Percentiles rank a stretch among this genome's conserved stretches.
Conservation (phyloP, 2,329 filamentous ascomycete species). For the Domatiomyces globalis region DNA sequence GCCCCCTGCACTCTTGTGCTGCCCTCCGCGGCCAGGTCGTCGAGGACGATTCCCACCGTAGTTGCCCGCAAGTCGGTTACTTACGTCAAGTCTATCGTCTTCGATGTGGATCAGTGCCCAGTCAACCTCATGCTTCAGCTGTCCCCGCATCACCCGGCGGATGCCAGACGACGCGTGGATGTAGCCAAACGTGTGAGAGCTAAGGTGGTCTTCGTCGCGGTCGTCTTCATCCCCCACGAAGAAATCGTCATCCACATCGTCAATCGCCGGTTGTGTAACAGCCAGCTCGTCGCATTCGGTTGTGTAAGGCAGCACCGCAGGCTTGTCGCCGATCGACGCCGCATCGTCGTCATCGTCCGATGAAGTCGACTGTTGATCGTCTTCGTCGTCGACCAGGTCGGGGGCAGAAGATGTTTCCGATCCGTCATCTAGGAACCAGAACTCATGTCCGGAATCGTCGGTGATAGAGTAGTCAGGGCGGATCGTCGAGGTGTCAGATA, state of each 20-base stretch:
- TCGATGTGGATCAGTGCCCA: constrained; percentile 83
- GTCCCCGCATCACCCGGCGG: constrained; percentile 55
- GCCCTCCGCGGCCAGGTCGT: background rate
- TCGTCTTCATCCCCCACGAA: constrained; percentile 61
- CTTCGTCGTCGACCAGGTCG: constrained; percentile 39
- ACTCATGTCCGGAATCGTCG: constrained; percentile 28
- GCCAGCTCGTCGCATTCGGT: constrained; percentile 67
- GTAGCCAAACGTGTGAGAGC: constrained; percentile 66
- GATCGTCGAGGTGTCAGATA: constrained; percentile 16
- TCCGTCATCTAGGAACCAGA: constrained; percentile 32
- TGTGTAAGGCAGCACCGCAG: constrained; percentile 25
- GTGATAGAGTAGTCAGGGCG: constrained; percentile 23
- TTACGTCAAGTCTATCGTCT: constrained; percentile 52
- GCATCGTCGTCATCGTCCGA: constrained; percentile 32
- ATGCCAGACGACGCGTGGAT: constrained; percentile 85
- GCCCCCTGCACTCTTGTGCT: background rate
- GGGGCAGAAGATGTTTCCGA: constrained; percentile 26
- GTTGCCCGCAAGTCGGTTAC: constrained; percentile 36
- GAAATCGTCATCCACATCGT: constrained; percentile 71
- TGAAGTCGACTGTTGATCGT: constrained; percentile 25
- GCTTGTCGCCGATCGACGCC: constrained; percentile 53
- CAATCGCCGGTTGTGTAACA: constrained; percentile 81
- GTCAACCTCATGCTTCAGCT: constrained; percentile 78
- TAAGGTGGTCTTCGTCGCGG: constrained; percentile 65
- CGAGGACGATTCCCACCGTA: background rate